Base-by-base conservation (phyloP, 192 early-diverging fungal genomes). In the Umbelopsis sp. region DNA sequence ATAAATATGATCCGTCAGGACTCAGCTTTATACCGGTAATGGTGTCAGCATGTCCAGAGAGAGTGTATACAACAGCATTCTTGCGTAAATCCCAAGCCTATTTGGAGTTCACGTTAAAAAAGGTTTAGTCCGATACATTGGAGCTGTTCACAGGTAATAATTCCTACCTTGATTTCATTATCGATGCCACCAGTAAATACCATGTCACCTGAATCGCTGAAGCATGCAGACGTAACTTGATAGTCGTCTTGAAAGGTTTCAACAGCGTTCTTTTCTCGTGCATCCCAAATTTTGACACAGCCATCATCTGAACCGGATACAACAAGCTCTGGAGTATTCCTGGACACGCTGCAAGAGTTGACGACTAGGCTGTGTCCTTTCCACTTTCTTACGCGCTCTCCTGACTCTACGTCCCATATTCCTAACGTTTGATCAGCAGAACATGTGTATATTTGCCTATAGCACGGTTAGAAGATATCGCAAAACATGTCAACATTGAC, bases 161-260 rank as follows among this genome's bases (percentile, higher is more conserved):
- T n/a, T n/a, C 73, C 74, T 72, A 84, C 91, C 43, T 83, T 90
- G 71, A 98, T 93, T 29, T 87, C 83, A 80, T 97, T 97, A 77
- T 97, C 95, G 24, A 98, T 84, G n/a, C 94, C 92, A 29, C 91
- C 96, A 20, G 89, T 79, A 78, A 91, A 99, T 1, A 98, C 85
- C 24, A 86, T 79, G 71, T 90, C 88, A 17, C 92, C 94, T 9
- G 93, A 91, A 59, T 85, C 85, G n/a, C 83, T 85, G 45, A 92
- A 95, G 16, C 81, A 87, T 3, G 89, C 81, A 0, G 95, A 86
- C 14, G 96, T 98, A 25, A 99, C 82, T 65, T 94, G 91, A 38
- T 84, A 83, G 25, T 82, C 73, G 21, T 87, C 80, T 24, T 84
- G 84, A 49, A 94, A 84, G 12, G 81, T 81, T 10, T 87, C 84